Evolutionary conservation across 305 asterid genomes (phyloP).

Genomic region (Plantago lanceolata): DNA sequence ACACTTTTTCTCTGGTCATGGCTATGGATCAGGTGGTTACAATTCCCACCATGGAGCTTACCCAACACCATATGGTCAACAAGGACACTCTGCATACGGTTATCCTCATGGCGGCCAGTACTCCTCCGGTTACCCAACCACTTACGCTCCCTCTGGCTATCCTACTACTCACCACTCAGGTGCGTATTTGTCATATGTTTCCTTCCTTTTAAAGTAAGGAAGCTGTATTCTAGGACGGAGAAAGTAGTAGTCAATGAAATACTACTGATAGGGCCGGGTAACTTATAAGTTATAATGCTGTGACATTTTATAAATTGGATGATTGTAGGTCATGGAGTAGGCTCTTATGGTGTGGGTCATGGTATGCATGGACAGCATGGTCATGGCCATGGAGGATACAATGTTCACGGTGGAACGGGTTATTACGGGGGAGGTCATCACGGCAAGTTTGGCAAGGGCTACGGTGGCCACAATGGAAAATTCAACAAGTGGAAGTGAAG

Average conservation of each 20-base stretch:
- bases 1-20: too few relatives aligned
- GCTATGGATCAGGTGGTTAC: too few relatives aligned
- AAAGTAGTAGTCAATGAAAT: too few relatives aligned
- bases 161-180: conserved; percentile 12
- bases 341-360: too few relatives aligned
- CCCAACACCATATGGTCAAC: too few relatives aligned
- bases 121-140: conserved; percentile 43
- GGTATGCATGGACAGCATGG: neutral
- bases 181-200: neutral
- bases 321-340: neutral
- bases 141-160: conserved; percentile 28
- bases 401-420: neutral
- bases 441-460: conserved; percentile 7
- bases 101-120: conserved; percentile 20
- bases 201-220: too few relatives aligned
- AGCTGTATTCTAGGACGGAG: too few relatives aligned
- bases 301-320: neutral
- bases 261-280: neutral
- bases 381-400: conserved; percentile 20
- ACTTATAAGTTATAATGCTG: neutral
- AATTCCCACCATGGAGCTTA: too few relatives aligned
- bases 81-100: too few relatives aligned
- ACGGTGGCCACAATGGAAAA: conserved; percentile 1
- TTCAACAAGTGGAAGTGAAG: conserved; percentile 2
- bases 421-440: neutral